phyloP scores from a whole-genome alignment of 352 stramenopile species.

The Pythium volutum region DNA sequence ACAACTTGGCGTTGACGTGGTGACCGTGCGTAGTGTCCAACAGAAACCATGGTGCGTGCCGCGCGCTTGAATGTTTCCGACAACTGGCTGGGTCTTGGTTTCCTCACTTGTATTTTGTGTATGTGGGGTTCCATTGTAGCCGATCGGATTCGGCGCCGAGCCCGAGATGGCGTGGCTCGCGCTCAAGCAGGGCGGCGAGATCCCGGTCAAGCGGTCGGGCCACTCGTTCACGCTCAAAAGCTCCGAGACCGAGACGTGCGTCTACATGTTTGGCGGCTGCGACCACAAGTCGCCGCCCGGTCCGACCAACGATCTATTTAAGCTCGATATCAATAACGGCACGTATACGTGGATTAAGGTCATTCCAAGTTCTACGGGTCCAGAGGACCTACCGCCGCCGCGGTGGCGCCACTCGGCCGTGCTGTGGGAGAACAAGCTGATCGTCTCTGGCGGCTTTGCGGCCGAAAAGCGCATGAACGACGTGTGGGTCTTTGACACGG shows the following conservation, averaged over 20 bases:
- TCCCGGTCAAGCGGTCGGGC: conserved; percentile 93
- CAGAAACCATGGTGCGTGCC: conserved; percentile 8
- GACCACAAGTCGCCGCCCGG: conserved; percentile 90
- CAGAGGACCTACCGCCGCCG: conserved; percentile 63
- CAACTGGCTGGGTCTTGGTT: no score
- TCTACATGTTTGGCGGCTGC: conserved; percentile 89
- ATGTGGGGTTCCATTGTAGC: conserved; percentile 46
- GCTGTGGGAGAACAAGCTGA: conserved; percentile 79
- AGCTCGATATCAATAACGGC: conserved; percentile 89
- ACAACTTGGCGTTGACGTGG: not conserved
- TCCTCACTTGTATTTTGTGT: no score
- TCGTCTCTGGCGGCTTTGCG: conserved; percentile 95
- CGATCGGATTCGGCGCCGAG: conserved; percentile 78
- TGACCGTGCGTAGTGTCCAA: not conserved
- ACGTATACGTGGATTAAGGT: conserved; percentile 75
- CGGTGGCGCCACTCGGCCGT: conserved; percentile 85
- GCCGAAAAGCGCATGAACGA: conserved; percentile 95
- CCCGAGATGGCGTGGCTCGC: conserved; percentile 88
- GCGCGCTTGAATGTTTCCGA: no score
- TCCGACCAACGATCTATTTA: conserved; percentile 93
- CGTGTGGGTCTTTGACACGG: conserved; percentile 95
- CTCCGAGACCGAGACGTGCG: conserved; percentile 54
- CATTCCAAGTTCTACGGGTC: conserved; percentile 28
- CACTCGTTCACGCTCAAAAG: conserved; percentile 93
- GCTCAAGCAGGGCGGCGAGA: conserved; percentile 90